A percentile compares a stretch with the other conserved stretches of the same genome.
Conservation (phyloP, 371 early-diverging fungal genomes). For the Blakeslea trispora region DNA sequence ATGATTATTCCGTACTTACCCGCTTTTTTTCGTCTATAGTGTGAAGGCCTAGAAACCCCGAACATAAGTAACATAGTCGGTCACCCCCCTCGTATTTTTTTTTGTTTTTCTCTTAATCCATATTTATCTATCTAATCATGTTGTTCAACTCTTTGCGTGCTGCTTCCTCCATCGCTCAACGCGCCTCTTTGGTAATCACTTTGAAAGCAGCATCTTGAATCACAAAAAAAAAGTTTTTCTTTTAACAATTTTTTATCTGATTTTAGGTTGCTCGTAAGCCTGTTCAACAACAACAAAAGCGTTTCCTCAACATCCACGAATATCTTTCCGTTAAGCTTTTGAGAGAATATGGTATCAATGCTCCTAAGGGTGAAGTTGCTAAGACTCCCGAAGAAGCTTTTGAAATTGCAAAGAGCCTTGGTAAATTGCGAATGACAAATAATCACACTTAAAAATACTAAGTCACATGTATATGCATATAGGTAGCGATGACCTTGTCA, state of each 20-base stretch:
- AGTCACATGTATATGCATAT: background rate
- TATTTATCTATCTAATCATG: constrained; percentile 11
- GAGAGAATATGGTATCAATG: constrained; percentile 88
- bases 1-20: constrained; percentile 31
- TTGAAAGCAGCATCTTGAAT: background rate
- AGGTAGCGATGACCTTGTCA: constrained; percentile 78
- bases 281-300: constrained; percentile 70
- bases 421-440: constrained; percentile 35
- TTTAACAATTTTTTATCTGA: constrained; percentile 3
- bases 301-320: constrained; percentile 97
- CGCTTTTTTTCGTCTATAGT: constrained; percentile 24
- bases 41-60: constrained; percentile 11
- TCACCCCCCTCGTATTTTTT: constrained; percentile 16
- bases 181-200: constrained; percentile 53
- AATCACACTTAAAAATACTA: background rate
- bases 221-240: too few species aligned
- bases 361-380: constrained; percentile 90
- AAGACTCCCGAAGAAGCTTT: constrained; percentile 89
- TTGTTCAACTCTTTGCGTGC: constrained; percentile 61
- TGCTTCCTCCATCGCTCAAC: constrained; percentile 53
- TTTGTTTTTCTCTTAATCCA: constrained; percentile 3
- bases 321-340: constrained; percentile 93
- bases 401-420: constrained; percentile 81
- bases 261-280: constrained; percentile 52
- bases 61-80: constrained; percentile 5